Conservation (phyloP, 192 early-diverging fungal species). For the Chytriomyces sp. region DNA sequence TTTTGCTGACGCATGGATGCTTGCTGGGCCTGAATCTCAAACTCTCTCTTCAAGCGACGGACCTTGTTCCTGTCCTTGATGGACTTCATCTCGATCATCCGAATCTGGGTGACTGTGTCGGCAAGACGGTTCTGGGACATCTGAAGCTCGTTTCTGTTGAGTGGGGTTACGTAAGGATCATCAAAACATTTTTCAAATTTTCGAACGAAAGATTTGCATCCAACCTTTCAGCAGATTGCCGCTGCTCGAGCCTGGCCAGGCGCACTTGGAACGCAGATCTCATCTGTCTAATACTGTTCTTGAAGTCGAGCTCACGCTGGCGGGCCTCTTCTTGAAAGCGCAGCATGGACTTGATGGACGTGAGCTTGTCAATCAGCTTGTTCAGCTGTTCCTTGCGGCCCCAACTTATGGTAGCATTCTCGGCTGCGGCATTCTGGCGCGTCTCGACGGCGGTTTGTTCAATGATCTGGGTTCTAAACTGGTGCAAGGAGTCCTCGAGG, state of each 20-base stretch:
- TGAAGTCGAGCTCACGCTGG: slow-evolving; percentile 24
- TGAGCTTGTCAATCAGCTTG: slow-evolving; percentile 33
- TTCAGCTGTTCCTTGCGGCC: slow-evolving; percentile 32
- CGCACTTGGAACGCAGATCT: slow-evolving; percentile 29
- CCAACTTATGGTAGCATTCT: slow-evolving; percentile 20
- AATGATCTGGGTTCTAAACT: slow-evolving; percentile 27
- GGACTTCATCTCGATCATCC: slow-evolving; percentile 24
- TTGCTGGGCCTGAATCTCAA: slow-evolving; percentile 33
- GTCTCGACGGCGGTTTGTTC: slow-evolving; percentile 22
- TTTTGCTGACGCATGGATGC: slow-evolving; percentile 36
- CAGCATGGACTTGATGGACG: slow-evolving; percentile 30
- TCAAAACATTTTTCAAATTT: neutral
- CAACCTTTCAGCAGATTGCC: slow-evolving; percentile 31
- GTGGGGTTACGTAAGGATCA: neutral
- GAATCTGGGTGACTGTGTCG: slow-evolving; percentile 32
- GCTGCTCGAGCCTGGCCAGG: slow-evolving; percentile 19
- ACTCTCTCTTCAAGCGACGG: slow-evolving; percentile 29
- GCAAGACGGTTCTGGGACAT: slow-evolving; percentile 28
- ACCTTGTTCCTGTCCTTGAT: slow-evolving; percentile 33
- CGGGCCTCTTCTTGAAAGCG: slow-evolving; percentile 32
- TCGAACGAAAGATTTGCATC: neutral
- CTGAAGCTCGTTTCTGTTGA: slow-evolving; percentile 24
- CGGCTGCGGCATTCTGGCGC: slow-evolving; percentile 25
- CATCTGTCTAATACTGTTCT: slow-evolving; percentile 26
- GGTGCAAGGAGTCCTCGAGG: slow-evolving; percentile 27